These are phyloP conservation scores for Cinchona pubescens DNA, from an alignment of 257 asterid genomes.

Conservation along the genomic window DNA sequence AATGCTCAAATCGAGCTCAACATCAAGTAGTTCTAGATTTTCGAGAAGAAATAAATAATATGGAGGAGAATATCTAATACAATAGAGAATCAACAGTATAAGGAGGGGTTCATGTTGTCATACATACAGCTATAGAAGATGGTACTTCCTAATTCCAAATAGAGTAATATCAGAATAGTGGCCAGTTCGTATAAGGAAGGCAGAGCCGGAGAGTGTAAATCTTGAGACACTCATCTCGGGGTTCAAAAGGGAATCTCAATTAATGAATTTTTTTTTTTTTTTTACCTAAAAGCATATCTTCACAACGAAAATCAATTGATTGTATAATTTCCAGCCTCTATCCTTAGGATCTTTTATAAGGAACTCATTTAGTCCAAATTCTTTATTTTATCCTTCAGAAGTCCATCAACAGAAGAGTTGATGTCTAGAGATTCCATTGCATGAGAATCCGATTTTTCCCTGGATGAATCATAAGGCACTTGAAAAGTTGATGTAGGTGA, in stretches of 20 bases:
- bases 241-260: not conserved
- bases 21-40: not conserved
- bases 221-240: not conserved
- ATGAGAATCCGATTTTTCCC: conserved; percentile 47
- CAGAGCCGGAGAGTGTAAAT: not conserved
- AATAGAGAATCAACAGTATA: not conserved
- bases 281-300: conserved; percentile 87
- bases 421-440: conserved; percentile 30
- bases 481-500: conserved; percentile 70
- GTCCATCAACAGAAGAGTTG: conserved; percentile 34
- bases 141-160: not conserved
- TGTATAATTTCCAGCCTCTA: conserved; percentile 80
- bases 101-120: not conserved
- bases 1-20: not conserved
- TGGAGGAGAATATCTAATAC: not conserved
- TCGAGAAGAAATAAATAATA: not conserved
- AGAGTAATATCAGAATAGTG: not conserved
- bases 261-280: not conserved
- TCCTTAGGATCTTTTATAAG: too few species aligned
- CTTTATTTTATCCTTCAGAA: conserved; percentile 36
- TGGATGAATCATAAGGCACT: conserved; percentile 80
- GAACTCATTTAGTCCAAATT: conserved; percentile 84
- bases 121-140: conserved; percentile 3
- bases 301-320: conserved; percentile 91
- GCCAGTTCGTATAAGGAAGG: not conserved